These are phyloP conservation scores for Leccinum longicurvipes DNA, from an alignment of 768 basidiomycete species.

Conservation along the genomic window DNA sequence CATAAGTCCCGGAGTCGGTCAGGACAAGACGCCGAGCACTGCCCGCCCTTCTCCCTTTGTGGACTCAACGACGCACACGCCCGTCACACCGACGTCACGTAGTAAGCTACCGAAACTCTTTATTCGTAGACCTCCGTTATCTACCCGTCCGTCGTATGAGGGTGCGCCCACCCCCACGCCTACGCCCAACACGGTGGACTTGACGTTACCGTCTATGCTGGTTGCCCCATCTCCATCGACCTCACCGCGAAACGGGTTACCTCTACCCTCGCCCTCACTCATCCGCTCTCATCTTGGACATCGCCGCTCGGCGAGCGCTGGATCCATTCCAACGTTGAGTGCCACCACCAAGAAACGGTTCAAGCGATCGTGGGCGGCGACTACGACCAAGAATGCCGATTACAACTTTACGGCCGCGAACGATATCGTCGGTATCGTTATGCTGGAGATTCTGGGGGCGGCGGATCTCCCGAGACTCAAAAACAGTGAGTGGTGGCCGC, in stretches of 20 bases:
- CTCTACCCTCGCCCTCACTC: constrained; percentile 27
- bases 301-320: constrained; percentile 32
- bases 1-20: constrained; percentile 8
- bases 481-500: constrained; percentile 62
- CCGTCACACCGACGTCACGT: constrained; percentile 28
- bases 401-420: constrained; percentile 67
- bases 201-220: constrained; percentile 8
- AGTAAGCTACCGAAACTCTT: constrained; percentile 35
- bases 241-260: constrained; percentile 6
- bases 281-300: constrained; percentile 22
- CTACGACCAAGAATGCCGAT: constrained; percentile 34
- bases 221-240: constrained; percentile 13
- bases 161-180: constrained; percentile 8
- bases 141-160: constrained; percentile 32
- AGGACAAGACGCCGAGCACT: constrained; percentile 20
- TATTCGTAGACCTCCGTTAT: constrained; percentile 30
- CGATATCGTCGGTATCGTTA: constrained; percentile 91
- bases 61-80: constrained; percentile 22
- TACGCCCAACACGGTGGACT: background rate
- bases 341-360: constrained; percentile 35
- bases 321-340: constrained; percentile 24
- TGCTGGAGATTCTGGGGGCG: constrained; percentile 86
- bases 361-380: constrained; percentile 36
- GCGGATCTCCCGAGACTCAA: constrained; percentile 80
- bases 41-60: constrained; percentile 20